Base-by-base conservation (phyloP, 2,329 filamentous ascomycete genomes). In the Colletotrichum tropicicola region DNA sequence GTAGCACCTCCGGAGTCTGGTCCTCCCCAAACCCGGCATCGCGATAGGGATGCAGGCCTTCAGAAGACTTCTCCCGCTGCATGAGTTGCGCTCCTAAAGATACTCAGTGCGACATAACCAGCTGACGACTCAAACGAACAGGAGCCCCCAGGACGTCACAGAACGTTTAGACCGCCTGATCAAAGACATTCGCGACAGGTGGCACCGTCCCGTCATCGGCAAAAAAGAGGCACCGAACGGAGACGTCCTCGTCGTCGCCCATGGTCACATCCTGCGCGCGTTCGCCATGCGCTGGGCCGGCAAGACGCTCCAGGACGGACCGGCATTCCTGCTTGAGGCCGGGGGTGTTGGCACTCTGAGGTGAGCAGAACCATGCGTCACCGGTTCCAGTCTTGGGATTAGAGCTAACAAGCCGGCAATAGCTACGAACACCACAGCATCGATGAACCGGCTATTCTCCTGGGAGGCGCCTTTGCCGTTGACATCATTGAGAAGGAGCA, bases 231-330 rank as follows among this genome's bases (percentile, higher is more conserved):
- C 78, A 9, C 37, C 39, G 15, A 66, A 68, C 17, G 78, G 77
- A 7, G 79, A 80, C 74, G 67, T 82, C 73, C 9, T 87, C 23
- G 83, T 97, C 51, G 93, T 98, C 6, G 94, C 93, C 21, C 94
- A 98, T 74, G 94, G 94, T 0, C 94, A 97, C 79, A 95, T 97
- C 60, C 80, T 98, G 56, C 85, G 94, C 15, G 92, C 93, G 0
- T 93, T 98, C 75, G 94, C 94, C 6, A 92, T 95, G 83, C 85
- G 94, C 30, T 98, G 94, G 94, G 86, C 90, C 0, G 88, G 89
- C 0, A 91, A 91, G 80, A 83, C 87, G 12, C 81, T 98, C 63
- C 86, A 88, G 58, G 90, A 93, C 52, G 93, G 91, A 7, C 91
- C 93, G 39, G 87, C 89, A 6, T 89, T 98, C 74, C 83, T 97